Evolutionary conservation across 306 rosid species (phyloP).

Genomic region (Luffa acutangula): DNA sequence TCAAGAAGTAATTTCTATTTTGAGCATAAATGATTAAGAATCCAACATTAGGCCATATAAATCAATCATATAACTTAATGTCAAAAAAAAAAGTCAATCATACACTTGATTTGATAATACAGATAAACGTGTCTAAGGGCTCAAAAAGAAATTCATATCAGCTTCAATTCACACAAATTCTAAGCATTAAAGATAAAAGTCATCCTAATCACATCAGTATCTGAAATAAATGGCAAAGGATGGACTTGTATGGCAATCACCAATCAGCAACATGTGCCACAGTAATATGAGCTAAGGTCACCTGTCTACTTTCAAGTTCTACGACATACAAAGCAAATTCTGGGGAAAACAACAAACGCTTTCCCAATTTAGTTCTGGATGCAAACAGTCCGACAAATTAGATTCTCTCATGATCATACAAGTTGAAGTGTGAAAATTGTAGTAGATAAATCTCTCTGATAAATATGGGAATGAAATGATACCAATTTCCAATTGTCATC

Average conservation of each 20-base stretch:
- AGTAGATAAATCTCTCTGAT: not conserved
- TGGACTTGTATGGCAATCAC: not conserved
- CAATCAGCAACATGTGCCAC: not conserved
- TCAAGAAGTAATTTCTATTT: conserved; percentile 10
- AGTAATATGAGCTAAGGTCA: not conserved
- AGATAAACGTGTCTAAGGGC: not conserved
- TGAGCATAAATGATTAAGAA: not conserved
- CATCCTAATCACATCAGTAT: not conserved
- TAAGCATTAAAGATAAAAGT: not conserved
- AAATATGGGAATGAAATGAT: conserved; percentile 19
- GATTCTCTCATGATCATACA: not conserved
- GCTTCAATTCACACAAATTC: not conserved
- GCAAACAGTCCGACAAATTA: not conserved
- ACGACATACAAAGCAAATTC: not conserved
- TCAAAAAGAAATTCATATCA: not conserved
- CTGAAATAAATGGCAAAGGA: not conserved
- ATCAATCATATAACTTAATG: not conserved
- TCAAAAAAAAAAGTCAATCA: not conserved
- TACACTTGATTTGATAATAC: not conserved
- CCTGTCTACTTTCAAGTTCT: not conserved
- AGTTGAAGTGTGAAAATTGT: not conserved
- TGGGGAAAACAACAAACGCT: not conserved
- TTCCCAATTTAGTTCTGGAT: not conserved
- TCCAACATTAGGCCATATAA: not conserved
- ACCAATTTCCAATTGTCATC: conserved; percentile 88